Conservation (phyloP, 2,329 filamentous ascomycete genomes). For the Penicillium sp. region DNA sequence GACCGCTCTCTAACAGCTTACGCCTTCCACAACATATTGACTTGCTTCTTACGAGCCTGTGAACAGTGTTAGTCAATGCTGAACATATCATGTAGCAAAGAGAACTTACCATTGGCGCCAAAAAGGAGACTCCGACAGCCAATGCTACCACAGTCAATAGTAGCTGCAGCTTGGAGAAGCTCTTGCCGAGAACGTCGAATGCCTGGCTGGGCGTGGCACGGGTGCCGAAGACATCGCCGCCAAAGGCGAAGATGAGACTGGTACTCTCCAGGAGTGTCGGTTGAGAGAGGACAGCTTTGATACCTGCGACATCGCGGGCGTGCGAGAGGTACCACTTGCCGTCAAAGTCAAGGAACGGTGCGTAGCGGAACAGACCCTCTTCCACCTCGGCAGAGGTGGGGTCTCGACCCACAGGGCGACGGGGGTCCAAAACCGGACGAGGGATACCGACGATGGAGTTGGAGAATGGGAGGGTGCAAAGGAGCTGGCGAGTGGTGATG, state of each 20-base stretch:
- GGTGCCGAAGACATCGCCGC: conserved; percentile 79
- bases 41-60: conserved; percentile 22
- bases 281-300: conserved; percentile 66
- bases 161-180: conserved; percentile 86
- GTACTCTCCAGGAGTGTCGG: conserved; percentile 88
- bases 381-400: conserved; percentile 72
- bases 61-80: conserved; percentile 7
- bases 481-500: conserved; percentile 75
- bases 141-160: conserved; percentile 78
- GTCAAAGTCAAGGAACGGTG: conserved; percentile 74
- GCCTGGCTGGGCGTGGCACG: conserved; percentile 78
- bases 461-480: conserved; percentile 69
- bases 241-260: conserved; percentile 81
- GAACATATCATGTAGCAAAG: background rate
- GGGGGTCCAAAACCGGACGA: conserved; percentile 72
- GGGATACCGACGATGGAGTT: conserved; percentile 76
- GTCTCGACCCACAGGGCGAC: conserved; percentile 79
- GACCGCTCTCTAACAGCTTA: background rate
- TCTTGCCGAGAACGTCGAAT: conserved; percentile 89
- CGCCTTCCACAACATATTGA: conserved; percentile 23
- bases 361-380: conserved; percentile 76
- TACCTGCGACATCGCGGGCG: conserved; percentile 71
- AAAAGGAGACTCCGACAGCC: conserved; percentile 66
- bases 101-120: conserved; percentile 75
- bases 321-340: conserved; percentile 77